A percentile compares a stretch with the other conserved stretches of the same genome.
Evolutionary conservation across 139 green algal species (phyloP).

Genomic region (Auxenochlorella pyrenoidosa): DNA sequence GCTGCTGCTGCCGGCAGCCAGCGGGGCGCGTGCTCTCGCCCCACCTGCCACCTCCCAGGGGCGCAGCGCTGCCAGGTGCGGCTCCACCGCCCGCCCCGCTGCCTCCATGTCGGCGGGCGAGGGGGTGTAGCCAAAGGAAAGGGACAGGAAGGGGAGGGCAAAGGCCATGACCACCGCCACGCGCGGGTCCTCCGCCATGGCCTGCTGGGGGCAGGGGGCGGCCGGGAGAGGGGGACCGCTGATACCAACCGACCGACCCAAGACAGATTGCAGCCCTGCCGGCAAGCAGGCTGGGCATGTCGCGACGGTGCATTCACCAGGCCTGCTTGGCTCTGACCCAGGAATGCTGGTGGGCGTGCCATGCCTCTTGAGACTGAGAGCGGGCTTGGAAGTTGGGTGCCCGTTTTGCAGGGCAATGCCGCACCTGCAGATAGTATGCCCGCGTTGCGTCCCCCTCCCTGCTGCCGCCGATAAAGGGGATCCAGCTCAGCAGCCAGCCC

Average conservation of each 20-base stretch:
- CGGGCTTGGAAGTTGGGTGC: too few relatives aligned
- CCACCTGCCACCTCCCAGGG: conserved; percentile 44
- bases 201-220: neutral
- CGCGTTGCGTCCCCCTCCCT: neutral
- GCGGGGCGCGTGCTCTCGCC: too few relatives aligned
- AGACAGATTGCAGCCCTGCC: too few relatives aligned
- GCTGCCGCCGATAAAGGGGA: neutral
- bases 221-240: neutral
- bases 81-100: conserved; percentile 25
- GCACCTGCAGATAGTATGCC: neutral
- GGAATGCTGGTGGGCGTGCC: too few relatives aligned
- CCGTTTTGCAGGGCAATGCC: too few relatives aligned
- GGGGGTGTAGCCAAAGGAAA: conserved; percentile 43
- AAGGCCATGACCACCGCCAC: conserved; percentile 48
- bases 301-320: too few relatives aligned
- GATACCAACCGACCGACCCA: too few relatives aligned
- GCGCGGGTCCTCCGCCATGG: conserved; percentile 12
- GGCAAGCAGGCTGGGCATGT: too few relatives aligned
- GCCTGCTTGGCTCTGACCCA: too few relatives aligned
- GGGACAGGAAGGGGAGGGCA: conserved; percentile 43
- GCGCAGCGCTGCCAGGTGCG: neutral
- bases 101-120: conserved; percentile 12
- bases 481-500: conserved; percentile 9
- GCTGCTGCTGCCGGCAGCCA: too few relatives aligned
- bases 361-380: too few relatives aligned